Evolutionary conservation across 306 rosid genomes (phyloP), one percentile per base, ranked within the genome.

Genomic region (Cicer yamashitae): DNA sequence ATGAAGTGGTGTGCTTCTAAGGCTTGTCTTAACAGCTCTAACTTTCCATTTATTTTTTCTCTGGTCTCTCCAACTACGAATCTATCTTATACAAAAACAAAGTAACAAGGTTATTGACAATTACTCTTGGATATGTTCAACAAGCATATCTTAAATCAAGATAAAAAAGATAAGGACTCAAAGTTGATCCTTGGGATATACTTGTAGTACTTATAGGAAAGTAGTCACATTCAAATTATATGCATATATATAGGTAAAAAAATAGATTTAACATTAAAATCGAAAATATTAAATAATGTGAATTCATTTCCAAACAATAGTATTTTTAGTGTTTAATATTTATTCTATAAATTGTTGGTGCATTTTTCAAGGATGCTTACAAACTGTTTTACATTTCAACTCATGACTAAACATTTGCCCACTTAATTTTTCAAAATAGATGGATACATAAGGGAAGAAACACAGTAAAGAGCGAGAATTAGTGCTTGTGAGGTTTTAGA

Each of bases 401-500:
- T 30, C 18, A 13, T 7, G 6, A 7, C 69, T 39, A 63, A 40
- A 25, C 8, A 15, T 39, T 63, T 15, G 30, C 18, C 50, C 7
- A 8, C 48, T 41, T 39, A 4, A 14, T 63, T 40, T 63, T 63
- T 39, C 47, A 63, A 39, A 63, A 63, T n/a, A 39, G 47, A 59
- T 59, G 43, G 43, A 59, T 25, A 6, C 22, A 9, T 22, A 57
- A 10, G 30, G 34, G 63, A 15, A 20, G 63, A 38, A 59, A 30
- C 43, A 59, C 17, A 59, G 18, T 18, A 59, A 59, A 59, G 30
- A 7, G 41, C 4, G 7, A 59, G 15, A 7, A 39, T 61, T 38
- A 38, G 47, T 61, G 46, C 46, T n/a, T 63, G 69, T 44, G 34
- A 39, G 54, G 43, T 59, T 77, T 38, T 30, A 58, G 47, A 71